These are phyloP conservation scores for Amesomyces nigricolor DNA, from an alignment of 2,329 filamentous ascomycete species.

Conservation along the genomic window DNA sequence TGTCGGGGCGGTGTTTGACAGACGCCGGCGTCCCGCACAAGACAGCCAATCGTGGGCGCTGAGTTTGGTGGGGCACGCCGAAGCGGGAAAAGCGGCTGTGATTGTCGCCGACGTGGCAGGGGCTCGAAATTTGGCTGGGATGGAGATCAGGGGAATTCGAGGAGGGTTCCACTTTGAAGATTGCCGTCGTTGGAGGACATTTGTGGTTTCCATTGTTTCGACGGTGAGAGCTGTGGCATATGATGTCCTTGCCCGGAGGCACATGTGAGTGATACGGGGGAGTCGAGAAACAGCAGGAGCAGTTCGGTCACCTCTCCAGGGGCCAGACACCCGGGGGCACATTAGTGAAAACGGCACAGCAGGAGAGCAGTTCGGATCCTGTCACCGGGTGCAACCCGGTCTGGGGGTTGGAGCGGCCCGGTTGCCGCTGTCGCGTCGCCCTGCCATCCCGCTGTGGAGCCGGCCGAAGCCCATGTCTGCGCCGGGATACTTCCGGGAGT, in stretches of 20 bases:
- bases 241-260: too few species aligned
- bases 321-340: too few species aligned
- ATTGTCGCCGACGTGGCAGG: neutral
- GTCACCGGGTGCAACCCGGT: neutral
- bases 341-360: too few species aligned
- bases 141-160: neutral
- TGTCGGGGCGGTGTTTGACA: neutral
- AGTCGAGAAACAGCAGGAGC: too few species aligned
- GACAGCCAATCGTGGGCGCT: slow-evolving; percentile 9
- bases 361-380: neutral
- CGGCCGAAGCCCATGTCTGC: neutral
- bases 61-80: neutral
- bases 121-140: neutral
- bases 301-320: too few species aligned
- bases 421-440: too few species aligned
- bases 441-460: slow-evolving; percentile 1
- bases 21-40: neutral
- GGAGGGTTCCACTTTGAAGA: neutral
- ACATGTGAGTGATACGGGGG: too few species aligned
- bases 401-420: neutral
- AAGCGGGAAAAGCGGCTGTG: neutral
- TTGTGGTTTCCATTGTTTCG: too few species aligned
- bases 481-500: too few species aligned
- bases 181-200: too few species aligned
- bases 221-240: too few species aligned